Percentiles rank a stretch among this genome's conserved stretches.
Evolutionary conservation across 768 basidiomycete species (phyloP).

Genomic region (Leccinum disarticulatum): DNA sequence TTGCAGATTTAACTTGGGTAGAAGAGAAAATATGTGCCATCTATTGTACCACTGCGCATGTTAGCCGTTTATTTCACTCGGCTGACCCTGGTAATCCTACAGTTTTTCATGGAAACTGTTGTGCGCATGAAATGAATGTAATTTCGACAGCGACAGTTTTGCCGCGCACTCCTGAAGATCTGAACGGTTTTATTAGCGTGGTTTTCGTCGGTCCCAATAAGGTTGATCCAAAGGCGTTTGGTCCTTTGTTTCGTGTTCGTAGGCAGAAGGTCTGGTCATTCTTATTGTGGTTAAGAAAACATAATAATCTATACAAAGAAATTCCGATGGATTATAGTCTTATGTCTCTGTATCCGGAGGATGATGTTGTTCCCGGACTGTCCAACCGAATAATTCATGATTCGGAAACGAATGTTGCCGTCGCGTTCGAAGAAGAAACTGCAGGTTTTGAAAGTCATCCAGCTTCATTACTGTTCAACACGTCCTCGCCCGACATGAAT

Average conservation of each 20-base stretch:
- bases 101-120: slow-evolving; percentile 36
- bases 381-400: slow-evolving; percentile 17
- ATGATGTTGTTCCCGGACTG: not conserved
- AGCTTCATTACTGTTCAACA: not conserved
- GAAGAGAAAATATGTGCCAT: slow-evolving; percentile 28
- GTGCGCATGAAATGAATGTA: slow-evolving; percentile 36
- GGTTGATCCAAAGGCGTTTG: not conserved
- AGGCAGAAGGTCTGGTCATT: not conserved
- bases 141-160: slow-evolving; percentile 28
- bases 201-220: slow-evolving; percentile 33
- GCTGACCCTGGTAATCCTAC: slow-evolving; percentile 21
- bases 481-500: too few relatives aligned
- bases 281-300: not conserved
- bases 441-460: slow-evolving; percentile 7
- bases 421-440: slow-evolving; percentile 27
- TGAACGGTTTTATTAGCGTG: slow-evolving; percentile 26
- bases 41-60: slow-evolving; percentile 28
- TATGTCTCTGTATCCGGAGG: not conserved
- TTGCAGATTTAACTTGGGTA: not conserved
- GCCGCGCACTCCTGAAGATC: slow-evolving; percentile 26
- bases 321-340: not conserved
- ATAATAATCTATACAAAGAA: slow-evolving; percentile 2
- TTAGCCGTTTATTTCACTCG: slow-evolving; percentile 28
- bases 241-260: not conserved
- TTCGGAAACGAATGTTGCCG: not conserved